Evolutionary conservation across 208 protist species (phyloP).

Genomic region (Trypanosoma rangeli): DNA sequence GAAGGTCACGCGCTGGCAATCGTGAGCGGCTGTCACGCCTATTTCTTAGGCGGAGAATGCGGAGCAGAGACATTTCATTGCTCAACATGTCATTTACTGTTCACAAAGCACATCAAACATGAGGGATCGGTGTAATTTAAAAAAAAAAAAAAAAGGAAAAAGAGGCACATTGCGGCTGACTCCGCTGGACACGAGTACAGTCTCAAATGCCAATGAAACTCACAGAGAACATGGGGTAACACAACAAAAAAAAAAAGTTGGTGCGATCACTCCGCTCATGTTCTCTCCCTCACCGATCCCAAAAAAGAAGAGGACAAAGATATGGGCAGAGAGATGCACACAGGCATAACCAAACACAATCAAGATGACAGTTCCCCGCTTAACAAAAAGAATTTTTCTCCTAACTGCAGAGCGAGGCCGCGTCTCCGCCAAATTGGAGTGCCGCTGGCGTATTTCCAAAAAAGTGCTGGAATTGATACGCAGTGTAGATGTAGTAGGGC

Average conservation of each 20-base stretch:
- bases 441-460: constrained; percentile 69
- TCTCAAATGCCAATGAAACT: too few species aligned
- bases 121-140: too few species aligned
- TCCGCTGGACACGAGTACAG: too few species aligned
- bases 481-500: constrained; percentile 74
- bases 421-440: constrained; percentile 78
- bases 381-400: background rate
- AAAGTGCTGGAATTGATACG: constrained; percentile 85
- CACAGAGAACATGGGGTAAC: background rate
- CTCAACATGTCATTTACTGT: too few species aligned
- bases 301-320: too few species aligned
- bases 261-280: too few species aligned
- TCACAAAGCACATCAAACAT: too few species aligned
- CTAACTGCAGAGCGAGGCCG: constrained; percentile 63
- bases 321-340: background rate
- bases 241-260: background rate
- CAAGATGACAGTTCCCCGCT: background rate
- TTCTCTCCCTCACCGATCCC: too few species aligned
- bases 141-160: too few species aligned
- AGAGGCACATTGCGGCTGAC: too few species aligned
- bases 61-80: too few species aligned
- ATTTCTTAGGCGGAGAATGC: background rate
- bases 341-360: background rate
- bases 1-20: background rate
- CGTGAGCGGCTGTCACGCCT: background rate